phyloP scores from a whole-genome alignment of 192 early-diverging fungal species.

The Globomyces pollinis-pini region DNA sequence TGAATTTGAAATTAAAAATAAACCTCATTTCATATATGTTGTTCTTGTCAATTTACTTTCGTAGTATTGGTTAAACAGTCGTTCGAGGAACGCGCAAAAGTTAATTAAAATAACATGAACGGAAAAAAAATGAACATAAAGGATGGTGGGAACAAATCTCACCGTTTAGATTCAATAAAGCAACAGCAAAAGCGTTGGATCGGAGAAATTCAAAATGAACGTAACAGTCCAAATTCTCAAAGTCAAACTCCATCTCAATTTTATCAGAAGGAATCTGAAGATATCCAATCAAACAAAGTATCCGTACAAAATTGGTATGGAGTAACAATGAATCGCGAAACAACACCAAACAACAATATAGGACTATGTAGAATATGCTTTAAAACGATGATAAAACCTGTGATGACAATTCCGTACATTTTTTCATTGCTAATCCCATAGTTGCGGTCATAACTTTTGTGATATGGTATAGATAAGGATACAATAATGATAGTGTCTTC shows the following conservation, averaged over 20 bases:
- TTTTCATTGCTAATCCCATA: too few relatives aligned
- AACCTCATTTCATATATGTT: too few relatives aligned
- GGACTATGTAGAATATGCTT: background rate
- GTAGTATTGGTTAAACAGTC: too few relatives aligned
- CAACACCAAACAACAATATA: background rate
- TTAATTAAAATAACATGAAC: too few relatives aligned
- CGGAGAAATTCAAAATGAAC: background rate
- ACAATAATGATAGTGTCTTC: background rate
- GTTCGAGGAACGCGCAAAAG: too few relatives aligned
- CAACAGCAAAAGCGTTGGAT: constrained; percentile 5
- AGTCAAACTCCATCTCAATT: background rate
- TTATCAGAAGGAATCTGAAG: background rate
- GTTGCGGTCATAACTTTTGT: constrained; percentile 9
- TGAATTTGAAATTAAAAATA: too few relatives aligned
- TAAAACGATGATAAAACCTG: background rate
- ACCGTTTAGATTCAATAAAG: constrained; percentile 2
- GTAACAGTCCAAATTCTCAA: background rate
- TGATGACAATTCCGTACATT: background rate
- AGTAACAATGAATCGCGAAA: background rate
- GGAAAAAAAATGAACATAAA: too few relatives aligned
- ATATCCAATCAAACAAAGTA: background rate
- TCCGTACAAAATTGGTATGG: constrained; percentile 1
- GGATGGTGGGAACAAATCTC: too few relatives aligned
- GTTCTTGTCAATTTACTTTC: too few relatives aligned
- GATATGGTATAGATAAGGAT: background rate